Conservation (phyloP, 495 filamentous ascomycete species). For the Penicillium pancosmium region DNA sequence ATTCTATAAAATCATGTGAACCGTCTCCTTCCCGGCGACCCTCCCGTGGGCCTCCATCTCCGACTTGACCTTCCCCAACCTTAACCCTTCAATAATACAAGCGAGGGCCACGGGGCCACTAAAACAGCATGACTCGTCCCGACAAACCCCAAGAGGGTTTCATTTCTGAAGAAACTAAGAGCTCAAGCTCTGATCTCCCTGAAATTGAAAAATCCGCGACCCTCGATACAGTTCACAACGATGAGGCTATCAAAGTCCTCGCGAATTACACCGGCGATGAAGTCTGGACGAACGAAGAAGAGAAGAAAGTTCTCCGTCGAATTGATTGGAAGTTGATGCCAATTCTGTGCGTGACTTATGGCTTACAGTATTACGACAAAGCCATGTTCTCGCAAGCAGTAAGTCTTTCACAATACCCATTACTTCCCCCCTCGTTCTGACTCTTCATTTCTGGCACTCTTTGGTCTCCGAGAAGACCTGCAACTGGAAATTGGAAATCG, state of each 20-base stretch:
- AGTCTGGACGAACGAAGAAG: slow-evolving; percentile 46
- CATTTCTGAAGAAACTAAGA: slow-evolving; percentile 16
- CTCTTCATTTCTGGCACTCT: slow-evolving; percentile 34
- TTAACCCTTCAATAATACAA: background rate
- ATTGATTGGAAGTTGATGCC: slow-evolving; percentile 53
- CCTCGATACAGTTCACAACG: slow-evolving; percentile 45
- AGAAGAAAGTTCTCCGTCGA: slow-evolving; percentile 44
- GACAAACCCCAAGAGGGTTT: slow-evolving; percentile 14
- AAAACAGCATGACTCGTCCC: background rate
- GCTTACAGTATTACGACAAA: slow-evolving; percentile 55
- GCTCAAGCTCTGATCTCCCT: slow-evolving; percentile 10
- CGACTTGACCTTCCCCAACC: background rate
- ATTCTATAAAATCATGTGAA: background rate
- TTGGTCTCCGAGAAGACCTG: slow-evolving; percentile 42
- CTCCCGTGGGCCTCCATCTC: background rate
- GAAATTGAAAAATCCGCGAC: slow-evolving; percentile 14
- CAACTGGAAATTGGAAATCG: slow-evolving; percentile 38
- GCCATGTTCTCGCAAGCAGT: slow-evolving; percentile 52
- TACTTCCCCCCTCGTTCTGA: background rate
- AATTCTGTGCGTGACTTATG: slow-evolving; percentile 32
- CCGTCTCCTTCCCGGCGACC: background rate
- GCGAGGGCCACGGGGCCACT: background rate
- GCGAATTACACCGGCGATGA: slow-evolving; percentile 43
- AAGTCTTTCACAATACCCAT: slow-evolving; percentile 33
- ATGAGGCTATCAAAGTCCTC: slow-evolving; percentile 49